A percentile compares a stretch with the other conserved stretches of the same genome.
These are phyloP conservation scores for Galerina marginata DNA, from an alignment of 768 basidiomycete species.

Conservation along the genomic window DNA sequence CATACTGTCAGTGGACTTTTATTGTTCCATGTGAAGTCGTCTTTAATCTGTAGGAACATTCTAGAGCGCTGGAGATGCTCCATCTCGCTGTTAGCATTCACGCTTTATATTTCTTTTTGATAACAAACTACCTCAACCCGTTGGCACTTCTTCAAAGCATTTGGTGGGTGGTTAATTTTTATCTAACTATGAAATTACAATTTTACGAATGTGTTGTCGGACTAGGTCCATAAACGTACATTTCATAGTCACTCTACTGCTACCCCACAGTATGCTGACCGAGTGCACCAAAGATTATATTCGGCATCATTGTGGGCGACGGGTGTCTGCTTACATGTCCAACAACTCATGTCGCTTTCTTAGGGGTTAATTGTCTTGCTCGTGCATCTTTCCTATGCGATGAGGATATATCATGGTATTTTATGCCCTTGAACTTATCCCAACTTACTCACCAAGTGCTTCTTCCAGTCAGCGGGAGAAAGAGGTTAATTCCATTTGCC, in stretches of 20 bases:
- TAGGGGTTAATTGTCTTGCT: slow-evolving; percentile 9
- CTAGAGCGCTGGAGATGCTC: background rate
- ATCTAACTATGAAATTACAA: background rate
- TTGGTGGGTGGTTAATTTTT: background rate
- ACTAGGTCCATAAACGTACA: slow-evolving; percentile 8
- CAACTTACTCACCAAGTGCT: background rate
- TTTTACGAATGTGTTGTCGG: background rate
- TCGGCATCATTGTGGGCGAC: slow-evolving; percentile 3
- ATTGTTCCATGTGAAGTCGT: background rate
- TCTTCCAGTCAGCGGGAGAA: background rate
- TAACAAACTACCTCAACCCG: slow-evolving; percentile 1
- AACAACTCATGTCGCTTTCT: background rate
- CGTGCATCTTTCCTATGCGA: slow-evolving; percentile 11
- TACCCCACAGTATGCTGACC: background rate
- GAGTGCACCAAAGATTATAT: background rate
- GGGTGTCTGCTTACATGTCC: no score
- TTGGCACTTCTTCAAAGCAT: slow-evolving; percentile 2
- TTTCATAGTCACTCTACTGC: background rate
- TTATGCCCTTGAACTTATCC: background rate
- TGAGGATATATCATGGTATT: slow-evolving; percentile 8
- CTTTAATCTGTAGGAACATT: background rate
- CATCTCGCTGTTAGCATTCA: slow-evolving; percentile 11
- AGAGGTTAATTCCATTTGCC: background rate
- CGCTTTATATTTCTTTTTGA: slow-evolving; percentile 10
- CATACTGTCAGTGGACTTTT: background rate